phyloP scores from a whole-genome alignment of 23 red algal species.

The Gracilaria gracilis region DNA sequence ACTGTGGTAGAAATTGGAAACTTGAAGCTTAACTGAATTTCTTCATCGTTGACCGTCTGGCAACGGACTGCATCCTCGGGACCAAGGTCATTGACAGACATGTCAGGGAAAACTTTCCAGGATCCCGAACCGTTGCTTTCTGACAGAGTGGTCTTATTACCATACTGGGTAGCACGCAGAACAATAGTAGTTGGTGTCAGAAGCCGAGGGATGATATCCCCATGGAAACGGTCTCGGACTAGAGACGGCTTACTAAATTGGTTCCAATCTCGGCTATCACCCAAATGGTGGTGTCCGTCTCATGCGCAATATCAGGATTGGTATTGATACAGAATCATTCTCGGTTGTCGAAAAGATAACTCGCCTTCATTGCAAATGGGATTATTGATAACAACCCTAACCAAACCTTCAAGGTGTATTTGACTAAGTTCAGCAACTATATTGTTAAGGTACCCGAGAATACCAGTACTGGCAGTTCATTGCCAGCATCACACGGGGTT shows the following conservation, averaged over 20 bases:
- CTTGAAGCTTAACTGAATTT: no score
- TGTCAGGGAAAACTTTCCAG: background rate
- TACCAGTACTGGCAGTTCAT: no score
- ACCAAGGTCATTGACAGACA: background rate
- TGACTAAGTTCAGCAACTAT: no score
- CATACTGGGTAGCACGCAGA: constrained; percentile 4
- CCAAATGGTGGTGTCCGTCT: background rate
- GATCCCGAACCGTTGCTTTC: background rate
- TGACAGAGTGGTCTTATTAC: background rate
- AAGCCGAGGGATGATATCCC: no score
- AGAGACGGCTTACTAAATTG: background rate
- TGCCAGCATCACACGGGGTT: no score
- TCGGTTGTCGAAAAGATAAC: no score
- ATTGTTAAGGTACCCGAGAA: no score
- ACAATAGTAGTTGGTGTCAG: background rate
- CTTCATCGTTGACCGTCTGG: background rate
- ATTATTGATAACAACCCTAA: no score
- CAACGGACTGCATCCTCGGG: background rate
- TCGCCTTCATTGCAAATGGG: no score
- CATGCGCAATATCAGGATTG: background rate
- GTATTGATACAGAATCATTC: no score
- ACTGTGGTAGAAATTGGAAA: no score
- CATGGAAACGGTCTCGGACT: background rate
- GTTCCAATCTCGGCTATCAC: background rate
- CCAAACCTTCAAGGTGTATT: no score